Base-by-base conservation (phyloP, 2,329 filamentous ascomycete species). In the Sarocladium kiliense region DNA sequence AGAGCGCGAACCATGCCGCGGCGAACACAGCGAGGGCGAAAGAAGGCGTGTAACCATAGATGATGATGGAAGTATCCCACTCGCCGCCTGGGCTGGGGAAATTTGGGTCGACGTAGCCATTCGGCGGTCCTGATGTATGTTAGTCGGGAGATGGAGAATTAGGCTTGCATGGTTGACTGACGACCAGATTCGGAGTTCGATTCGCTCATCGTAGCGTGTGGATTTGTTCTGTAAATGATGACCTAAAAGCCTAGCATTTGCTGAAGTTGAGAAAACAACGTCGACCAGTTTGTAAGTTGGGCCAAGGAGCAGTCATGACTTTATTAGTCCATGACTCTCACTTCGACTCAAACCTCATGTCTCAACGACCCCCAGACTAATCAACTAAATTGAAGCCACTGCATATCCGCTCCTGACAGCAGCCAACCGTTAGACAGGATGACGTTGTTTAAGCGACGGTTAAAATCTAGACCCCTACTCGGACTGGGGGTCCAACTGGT, bases 21-120 rank as follows among this genome's bases (percentile, higher is more conserved):
- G 71, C 76, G 27, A 77, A 69, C 16, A 72, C 61, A 44, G 71
- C 70, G 57, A 79, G 68, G 23, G 70, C 65, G 57, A 78, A 69
- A n/a, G 69, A 68, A 1, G 76, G 77, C 2, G 71, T 75, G 67
- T 79, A 77, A 59, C 78, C 75, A 61, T 77, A 78, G 56, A 78
- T 77, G 58, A 78, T 76, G 49, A 78, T 66, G n/a, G 69, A 66
- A 1, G 75, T 75, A 62, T 80, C 76, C 62, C 72, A 71, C 2
- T 67, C 60, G 3, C 72, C 72, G 37, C 70, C 68, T 9, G 77
- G 77, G 47, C 76, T 77, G 41, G 77, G 75, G 56, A 77, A 80
- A 64, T 77, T 71, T 32, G 78, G 78, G 61, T 82, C 77, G 55
- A 79, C 66, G 53, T 78, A 80, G 59, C 75, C 63, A 55, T 66